phyloP scores from a whole-genome alignment of 306 rosid species.

The Begonia fuchsioides region DNA sequence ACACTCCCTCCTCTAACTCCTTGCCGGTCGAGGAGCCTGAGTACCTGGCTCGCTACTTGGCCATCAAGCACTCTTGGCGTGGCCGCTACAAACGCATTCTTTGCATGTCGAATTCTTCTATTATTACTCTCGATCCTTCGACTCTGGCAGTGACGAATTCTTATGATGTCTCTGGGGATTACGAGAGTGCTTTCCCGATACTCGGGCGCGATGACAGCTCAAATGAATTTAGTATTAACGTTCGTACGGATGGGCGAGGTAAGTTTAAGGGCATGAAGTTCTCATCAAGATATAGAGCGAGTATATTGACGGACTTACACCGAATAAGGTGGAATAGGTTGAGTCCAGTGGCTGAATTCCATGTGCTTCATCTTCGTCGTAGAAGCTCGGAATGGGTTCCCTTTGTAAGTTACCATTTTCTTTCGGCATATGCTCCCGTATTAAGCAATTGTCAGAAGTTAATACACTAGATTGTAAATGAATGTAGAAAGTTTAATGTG shows the following conservation, averaged over 20 bases:
- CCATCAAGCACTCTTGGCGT: constrained; percentile 94
- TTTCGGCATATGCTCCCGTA: neutral
- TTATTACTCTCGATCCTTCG: constrained; percentile 69
- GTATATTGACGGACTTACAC: constrained; percentile 83
- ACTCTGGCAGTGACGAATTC: constrained; percentile 78
- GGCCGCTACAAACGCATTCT: constrained; percentile 94
- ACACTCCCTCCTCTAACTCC: constrained; percentile 10
- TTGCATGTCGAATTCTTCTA: constrained; percentile 48
- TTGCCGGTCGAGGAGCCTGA: constrained; percentile 65
- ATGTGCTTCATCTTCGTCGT: constrained; percentile 83
- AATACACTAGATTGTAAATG: neutral
- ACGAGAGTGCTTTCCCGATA: constrained; percentile 57
- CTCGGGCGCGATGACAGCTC: constrained; percentile 77
- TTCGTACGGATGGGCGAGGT: constrained; percentile 90
- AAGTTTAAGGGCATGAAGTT: constrained; percentile 70
- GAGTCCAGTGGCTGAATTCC: constrained; percentile 62
- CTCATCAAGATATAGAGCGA: constrained; percentile 74
- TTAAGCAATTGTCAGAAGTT: neutral
- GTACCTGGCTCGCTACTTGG: constrained; percentile 77
- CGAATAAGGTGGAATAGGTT: constrained; percentile 65
- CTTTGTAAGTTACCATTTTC: constrained; percentile 42
- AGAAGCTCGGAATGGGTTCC: constrained; percentile 71
- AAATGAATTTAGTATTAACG: constrained; percentile 56
- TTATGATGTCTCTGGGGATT: constrained; percentile 56
- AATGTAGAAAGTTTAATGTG: no score